Evolutionary conservation across 2,329 filamentous ascomycete genomes (phyloP).

Genomic region (Arthrobotrys sphaeroides): DNA sequence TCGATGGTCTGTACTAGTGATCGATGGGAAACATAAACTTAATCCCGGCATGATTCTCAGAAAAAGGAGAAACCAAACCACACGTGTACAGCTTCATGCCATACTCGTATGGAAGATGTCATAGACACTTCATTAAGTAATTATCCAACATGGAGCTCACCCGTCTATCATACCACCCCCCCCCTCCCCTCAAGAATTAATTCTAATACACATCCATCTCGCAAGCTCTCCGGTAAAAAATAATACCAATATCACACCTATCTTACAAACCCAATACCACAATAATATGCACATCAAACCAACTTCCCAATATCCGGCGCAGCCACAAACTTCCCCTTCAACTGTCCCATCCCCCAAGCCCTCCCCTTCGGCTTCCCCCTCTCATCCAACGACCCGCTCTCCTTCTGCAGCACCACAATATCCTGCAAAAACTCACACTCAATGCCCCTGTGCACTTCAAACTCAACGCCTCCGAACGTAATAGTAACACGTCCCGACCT

Average conservation of each 20-base stretch:
- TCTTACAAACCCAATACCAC: constrained; percentile 25
- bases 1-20: too few species aligned
- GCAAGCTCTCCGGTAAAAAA: neutral
- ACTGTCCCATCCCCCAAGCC: constrained; percentile 68
- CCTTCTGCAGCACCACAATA: constrained; percentile 63
- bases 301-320: constrained; percentile 64
- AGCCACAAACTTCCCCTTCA: constrained; percentile 73
- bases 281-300: constrained; percentile 19
- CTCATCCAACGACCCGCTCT: constrained; percentile 55
- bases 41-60: neutral
- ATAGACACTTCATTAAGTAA: constrained; percentile 4
- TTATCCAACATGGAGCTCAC: neutral
- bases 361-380: constrained; percentile 56
- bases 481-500: constrained; percentile 70
- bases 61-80: constrained; percentile 1
- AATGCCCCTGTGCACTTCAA: constrained; percentile 69
- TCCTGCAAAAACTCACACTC: constrained; percentile 71
- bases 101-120: neutral
- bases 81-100: neutral
- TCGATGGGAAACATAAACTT: neutral
- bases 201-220: too few species aligned
- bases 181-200: too few species aligned
- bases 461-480: constrained; percentile 71
- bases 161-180: neutral
- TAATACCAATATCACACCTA: constrained; percentile 17